Base-by-base conservation (phyloP, 2,329 filamentous ascomycete genomes). In the Pseudogymnoascus sp. region DNA sequence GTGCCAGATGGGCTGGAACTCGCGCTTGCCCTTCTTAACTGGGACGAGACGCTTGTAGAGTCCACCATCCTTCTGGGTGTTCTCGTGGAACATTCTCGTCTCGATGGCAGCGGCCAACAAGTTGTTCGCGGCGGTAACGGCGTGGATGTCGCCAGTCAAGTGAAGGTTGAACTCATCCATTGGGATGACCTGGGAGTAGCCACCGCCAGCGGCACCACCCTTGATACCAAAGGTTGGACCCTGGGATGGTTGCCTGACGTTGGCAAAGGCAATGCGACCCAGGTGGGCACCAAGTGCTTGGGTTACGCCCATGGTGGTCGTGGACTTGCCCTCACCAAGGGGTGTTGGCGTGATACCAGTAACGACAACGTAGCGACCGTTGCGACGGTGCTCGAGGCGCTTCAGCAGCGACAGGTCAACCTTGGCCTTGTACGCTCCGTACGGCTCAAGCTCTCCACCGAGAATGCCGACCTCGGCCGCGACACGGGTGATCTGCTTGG, bases 81-180 rank as follows among this genome's bases (percentile, higher is more conserved):
- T 89, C 78, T 99, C 95, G 75, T 99, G 95, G 83, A 97, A 99
- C 79, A 99, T 98, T 71, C 95, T 89, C 1, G 95, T 98, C 75
- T 99, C 95, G 67, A 99, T 96, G 37, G 95, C 95, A 63, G 95
- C 95, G 51, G 95, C 93, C 48, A 99, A 85, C 65, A 99, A 82
- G 78, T 99, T 99, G 83, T 98, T 99, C 39, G 95, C 95, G 28
- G 93, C 93, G 62, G 92, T 92, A 73, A 99, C 95, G 69, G 95
- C 95, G 76, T 99, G 95, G 64, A 99, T 98, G 75, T 99, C 95
- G 72, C 95, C 95, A 63, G 95, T 99, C 72, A 99, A 80, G 77
- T 99, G 95, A 74, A 99, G 81, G 79, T 99, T 99, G 82, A 99
- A 99, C 77, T 99, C 95, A 72, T 99, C 95, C 95, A 99, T 99